A percentile compares a stretch with the other conserved stretches of the same genome.
These are phyloP conservation scores for Trichoderma sp. DNA, from an alignment of 2,329 filamentous ascomycete genomes.

Conservation along the genomic window DNA sequence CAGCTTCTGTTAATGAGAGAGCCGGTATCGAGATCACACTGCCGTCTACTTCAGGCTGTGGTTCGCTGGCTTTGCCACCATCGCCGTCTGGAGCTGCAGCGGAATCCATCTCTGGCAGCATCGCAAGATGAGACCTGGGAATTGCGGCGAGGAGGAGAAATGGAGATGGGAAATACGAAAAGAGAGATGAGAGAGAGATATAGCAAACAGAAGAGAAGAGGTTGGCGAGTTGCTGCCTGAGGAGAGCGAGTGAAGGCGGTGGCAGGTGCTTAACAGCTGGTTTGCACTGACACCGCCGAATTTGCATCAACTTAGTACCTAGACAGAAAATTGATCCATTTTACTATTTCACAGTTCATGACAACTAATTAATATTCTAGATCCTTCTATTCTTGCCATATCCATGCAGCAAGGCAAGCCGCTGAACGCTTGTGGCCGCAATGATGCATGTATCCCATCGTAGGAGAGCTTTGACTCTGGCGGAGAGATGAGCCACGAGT, in stretches of 20 bases:
- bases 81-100: not conserved
- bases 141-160: too few species aligned
- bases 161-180: too few species aligned
- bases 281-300: not conserved
- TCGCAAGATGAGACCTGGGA: not conserved
- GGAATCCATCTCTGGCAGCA: not conserved
- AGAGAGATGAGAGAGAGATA: not conserved
- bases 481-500: not conserved
- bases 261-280: slow-evolving; percentile 8
- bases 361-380: not conserved
- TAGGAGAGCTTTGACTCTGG: not conserved
- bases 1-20: not conserved
- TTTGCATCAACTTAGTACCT: not conserved
- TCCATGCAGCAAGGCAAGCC: not conserved
- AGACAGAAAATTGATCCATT: too few species aligned
- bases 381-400: not conserved
- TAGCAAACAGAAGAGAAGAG: too few species aligned
- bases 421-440: not conserved
- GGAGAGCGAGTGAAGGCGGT: not conserved
- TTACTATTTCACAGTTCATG: not conserved
- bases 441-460: not conserved
- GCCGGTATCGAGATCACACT: not conserved
- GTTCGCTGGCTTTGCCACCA: not conserved
- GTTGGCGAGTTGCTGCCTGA: not conserved
- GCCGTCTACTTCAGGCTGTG: not conserved